These are phyloP conservation scores for Amanita polypyramis DNA, from an alignment of 768 basidiomycete genomes.

Conservation along the genomic window DNA sequence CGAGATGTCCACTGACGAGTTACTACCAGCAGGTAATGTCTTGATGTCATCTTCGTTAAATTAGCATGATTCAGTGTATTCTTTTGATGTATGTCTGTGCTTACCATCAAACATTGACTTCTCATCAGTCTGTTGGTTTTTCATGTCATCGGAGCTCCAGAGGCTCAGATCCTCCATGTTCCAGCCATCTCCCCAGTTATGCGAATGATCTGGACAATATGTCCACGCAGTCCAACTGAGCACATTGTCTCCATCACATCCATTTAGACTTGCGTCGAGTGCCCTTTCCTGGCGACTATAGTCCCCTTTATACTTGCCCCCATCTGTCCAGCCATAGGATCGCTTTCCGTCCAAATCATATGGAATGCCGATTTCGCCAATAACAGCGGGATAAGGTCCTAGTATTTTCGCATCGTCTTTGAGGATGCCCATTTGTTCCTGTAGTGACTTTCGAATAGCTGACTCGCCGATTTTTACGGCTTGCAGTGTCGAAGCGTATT, in stretches of 20 bases:
- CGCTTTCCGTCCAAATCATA: conserved; percentile 88
- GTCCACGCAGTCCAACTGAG: conserved; percentile 85
- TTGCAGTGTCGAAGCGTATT: conserved; percentile 55
- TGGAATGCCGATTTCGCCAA: conserved; percentile 94
- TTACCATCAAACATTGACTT: conserved; percentile 7
- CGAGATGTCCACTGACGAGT: not conserved
- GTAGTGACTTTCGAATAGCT: conserved; percentile 72
- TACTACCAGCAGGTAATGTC: not conserved
- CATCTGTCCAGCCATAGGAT: conserved; percentile 71
- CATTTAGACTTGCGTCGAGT: conserved; percentile 78
- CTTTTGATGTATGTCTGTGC: not conserved
- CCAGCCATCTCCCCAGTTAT: conserved; percentile 94
- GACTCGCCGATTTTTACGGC: conserved; percentile 76
- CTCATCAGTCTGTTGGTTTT: conserved; percentile 14
- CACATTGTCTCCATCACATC: conserved; percentile 62
- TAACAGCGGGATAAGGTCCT: conserved; percentile 67
- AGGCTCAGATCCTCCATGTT: conserved; percentile 92
- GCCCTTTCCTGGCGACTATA: conserved; percentile 72
- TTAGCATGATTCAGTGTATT: not conserved
- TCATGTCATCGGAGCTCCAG: conserved; percentile 70
- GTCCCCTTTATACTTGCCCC: conserved; percentile 62
- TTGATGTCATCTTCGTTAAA: not conserved
- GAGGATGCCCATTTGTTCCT: conserved; percentile 73
- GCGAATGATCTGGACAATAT: conserved; percentile 73
- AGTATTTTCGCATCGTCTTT: conserved; percentile 63